Evolutionary conservation across 2,329 filamentous ascomycete species (phyloP).

Genomic region (Claviceps cyperi): DNA sequence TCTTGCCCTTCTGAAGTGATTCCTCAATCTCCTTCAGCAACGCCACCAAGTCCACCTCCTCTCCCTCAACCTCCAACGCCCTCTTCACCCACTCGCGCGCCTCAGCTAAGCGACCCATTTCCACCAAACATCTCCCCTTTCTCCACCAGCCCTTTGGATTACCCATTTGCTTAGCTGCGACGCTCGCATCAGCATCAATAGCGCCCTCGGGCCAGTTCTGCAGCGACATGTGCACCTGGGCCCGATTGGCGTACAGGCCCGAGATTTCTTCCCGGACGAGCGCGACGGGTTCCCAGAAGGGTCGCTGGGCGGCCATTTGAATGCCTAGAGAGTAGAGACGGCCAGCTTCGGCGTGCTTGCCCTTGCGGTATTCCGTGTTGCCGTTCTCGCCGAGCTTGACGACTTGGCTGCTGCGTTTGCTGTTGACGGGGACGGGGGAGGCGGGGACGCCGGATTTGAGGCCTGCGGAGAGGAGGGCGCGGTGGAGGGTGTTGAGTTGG

Average conservation of each 20-base stretch:
- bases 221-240: conserved; percentile 77
- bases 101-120: conserved; percentile 83
- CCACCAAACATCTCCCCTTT: conserved; percentile 65
- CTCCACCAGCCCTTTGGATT: conserved; percentile 96
- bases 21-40: conserved; percentile 49
- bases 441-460: conserved; percentile 56
- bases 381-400: conserved; percentile 81
- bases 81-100: conserved; percentile 63
- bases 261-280: conserved; percentile 76
- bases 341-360: conserved; percentile 58
- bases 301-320: conserved; percentile 72
- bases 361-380: conserved; percentile 70
- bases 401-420: conserved; percentile 77
- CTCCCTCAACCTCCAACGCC: conserved; percentile 71
- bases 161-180: conserved; percentile 71
- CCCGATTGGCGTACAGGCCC: conserved; percentile 69
- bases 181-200: conserved; percentile 76
- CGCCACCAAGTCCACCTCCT: conserved; percentile 47
- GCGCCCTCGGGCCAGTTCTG: conserved; percentile 72
- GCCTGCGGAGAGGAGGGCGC: conserved; percentile 47
- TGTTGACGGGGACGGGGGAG: conserved; percentile 80
- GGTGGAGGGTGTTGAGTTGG: conserved; percentile 67
- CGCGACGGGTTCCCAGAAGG: conserved; percentile 74
- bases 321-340: conserved; percentile 75
- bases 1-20: conserved; percentile 26